A percentile compares a stretch with the other conserved stretches of the same genome.
These are phyloP conservation scores for Bonia amplexicaulis DNA, from an alignment of 176 grass and related monocot species.

Conservation along the genomic window DNA sequence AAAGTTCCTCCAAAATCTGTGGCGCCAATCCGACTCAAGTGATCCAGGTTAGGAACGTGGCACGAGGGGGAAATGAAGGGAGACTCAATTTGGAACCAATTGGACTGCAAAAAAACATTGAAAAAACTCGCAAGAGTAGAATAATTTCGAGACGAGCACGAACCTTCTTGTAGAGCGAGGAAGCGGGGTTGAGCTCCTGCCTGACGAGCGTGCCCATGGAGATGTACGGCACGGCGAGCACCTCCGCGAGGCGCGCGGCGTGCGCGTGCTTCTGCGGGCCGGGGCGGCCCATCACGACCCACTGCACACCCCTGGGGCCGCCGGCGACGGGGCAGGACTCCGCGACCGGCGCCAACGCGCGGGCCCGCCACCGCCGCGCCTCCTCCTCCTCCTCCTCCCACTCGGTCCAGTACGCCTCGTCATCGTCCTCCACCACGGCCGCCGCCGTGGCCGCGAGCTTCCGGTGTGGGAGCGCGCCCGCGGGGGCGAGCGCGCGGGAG, in stretches of 20 bases:
- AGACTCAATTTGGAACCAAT: neutral
- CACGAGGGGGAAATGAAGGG: neutral
- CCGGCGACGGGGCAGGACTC: constrained; percentile 24
- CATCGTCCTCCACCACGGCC: constrained; percentile 49
- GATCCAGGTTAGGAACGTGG: neutral
- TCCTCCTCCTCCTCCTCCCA: constrained; percentile 54
- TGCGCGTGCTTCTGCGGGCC: constrained; percentile 81
- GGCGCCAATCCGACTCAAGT: neutral
- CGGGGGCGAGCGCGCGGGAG: neutral
- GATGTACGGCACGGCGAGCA: constrained; percentile 88
- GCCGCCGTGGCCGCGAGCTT: constrained; percentile 41
- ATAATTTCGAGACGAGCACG: neutral
- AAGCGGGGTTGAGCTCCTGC: constrained; percentile 66
- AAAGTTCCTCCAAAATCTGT: neutral
- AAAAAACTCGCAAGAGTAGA: neutral
- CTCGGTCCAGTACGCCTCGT: constrained; percentile 54
- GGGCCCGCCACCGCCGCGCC: neutral
- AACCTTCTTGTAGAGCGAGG: constrained; percentile 75
- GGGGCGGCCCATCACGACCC: constrained; percentile 88
- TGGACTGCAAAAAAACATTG: neutral
- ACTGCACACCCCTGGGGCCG: constrained; percentile 48
- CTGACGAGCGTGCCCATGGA: constrained; percentile 84
- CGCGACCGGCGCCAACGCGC: neutral
- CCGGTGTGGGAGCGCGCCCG: neutral
- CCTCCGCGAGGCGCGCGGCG: constrained; percentile 73